A percentile compares a stretch with the other conserved stretches of the same genome.
Evolutionary conservation across 257 asterid species (phyloP).

Genomic region (Echium plantagineum): DNA sequence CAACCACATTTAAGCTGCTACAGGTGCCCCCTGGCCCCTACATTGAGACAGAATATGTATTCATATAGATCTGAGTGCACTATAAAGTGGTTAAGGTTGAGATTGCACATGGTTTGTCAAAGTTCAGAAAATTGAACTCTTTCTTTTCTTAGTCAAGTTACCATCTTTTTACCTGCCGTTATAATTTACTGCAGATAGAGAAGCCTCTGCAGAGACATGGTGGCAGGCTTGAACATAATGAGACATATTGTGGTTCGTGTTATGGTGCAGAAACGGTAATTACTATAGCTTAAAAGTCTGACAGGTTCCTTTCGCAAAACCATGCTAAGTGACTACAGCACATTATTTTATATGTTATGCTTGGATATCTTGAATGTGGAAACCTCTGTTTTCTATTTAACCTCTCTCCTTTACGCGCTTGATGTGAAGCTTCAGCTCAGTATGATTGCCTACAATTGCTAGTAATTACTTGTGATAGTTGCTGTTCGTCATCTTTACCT

Average conservation of each 20-base stretch:
- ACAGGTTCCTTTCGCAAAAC: constrained; percentile 1
- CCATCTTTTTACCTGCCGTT: constrained; percentile 3
- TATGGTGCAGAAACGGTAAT: constrained; percentile 90
- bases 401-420: neutral
- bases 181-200: constrained; percentile 56
- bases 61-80: too few relatives aligned
- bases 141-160: neutral
- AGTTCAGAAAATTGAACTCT: too few relatives aligned
- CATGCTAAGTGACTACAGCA: neutral
- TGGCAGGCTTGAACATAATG: constrained; percentile 90
- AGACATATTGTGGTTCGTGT: constrained; percentile 95
- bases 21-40: too few relatives aligned
- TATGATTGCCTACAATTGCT: neutral
- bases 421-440: neutral
- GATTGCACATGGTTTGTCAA: too few relatives aligned
- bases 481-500: constrained; percentile 4
- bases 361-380: too few relatives aligned
- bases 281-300: constrained; percentile 6
- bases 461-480: neutral
- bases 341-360: too few relatives aligned
- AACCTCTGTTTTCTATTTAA: neutral
- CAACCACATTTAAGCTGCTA: too few relatives aligned
- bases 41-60: too few relatives aligned
- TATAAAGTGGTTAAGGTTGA: too few relatives aligned
- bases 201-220: constrained; percentile 96